phyloP scores from a whole-genome alignment of 2,329 filamentous ascomycete species.

The Rutstroemia sp. region DNA sequence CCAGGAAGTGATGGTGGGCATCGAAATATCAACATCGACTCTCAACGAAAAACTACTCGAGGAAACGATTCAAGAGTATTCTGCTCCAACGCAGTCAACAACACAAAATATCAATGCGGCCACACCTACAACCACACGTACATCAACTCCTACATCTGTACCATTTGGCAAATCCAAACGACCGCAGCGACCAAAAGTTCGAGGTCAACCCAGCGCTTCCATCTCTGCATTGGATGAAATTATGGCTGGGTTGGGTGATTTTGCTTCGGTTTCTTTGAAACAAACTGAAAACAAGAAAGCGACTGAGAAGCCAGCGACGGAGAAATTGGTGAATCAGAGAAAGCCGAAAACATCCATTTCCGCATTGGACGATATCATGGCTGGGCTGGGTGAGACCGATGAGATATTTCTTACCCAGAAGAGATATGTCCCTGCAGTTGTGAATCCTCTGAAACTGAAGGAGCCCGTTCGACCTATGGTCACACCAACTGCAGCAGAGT shows the following conservation, averaged over 20 bases:
- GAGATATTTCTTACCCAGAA: neutral
- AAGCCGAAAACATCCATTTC: neutral
- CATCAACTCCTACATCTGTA: neutral
- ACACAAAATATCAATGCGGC: neutral
- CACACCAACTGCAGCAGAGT: too few species aligned
- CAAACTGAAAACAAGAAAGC: neutral
- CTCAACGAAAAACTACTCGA: too few species aligned
- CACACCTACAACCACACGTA: neutral
- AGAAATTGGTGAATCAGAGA: neutral
- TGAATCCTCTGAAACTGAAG: neutral
- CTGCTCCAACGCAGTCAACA: neutral
- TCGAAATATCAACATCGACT: too few species aligned
- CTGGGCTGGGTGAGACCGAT: neutral
- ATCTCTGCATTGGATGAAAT: conserved; percentile 11
- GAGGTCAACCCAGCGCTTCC: neutral
- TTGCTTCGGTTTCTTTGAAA: neutral
- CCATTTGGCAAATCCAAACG: neutral
- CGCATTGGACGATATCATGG: conserved; percentile 10
- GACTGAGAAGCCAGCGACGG: neutral
- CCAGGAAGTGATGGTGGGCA: too few species aligned
- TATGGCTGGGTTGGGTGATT: conserved; percentile 5
- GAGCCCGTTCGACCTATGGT: neutral
- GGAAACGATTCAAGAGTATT: neutral
- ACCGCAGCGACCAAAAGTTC: neutral
- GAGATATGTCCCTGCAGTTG: neutral